Evolutionary conservation across 768 basidiomycete species (phyloP).

Genomic region (Naganishia vishniacii): DNA sequence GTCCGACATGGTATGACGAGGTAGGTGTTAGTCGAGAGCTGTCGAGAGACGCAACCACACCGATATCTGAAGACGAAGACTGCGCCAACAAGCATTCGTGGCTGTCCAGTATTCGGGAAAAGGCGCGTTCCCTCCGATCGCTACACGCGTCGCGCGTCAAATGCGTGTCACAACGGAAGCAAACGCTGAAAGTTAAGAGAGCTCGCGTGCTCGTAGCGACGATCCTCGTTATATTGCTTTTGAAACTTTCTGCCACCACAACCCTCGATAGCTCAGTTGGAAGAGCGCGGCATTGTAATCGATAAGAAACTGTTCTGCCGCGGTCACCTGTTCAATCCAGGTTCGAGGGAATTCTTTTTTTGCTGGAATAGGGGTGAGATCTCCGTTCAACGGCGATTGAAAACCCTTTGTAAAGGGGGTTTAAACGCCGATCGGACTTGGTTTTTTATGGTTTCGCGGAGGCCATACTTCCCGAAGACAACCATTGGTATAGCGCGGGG

Average conservation of each 20-base stretch:
- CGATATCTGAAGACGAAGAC: not conserved
- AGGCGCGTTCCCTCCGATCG: not conserved
- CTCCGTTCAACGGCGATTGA: too few species aligned
- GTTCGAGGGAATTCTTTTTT: not conserved
- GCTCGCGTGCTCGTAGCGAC: too few species aligned
- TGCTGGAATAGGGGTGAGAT: too few species aligned
- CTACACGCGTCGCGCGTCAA: not conserved
- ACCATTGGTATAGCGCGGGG: too few species aligned
- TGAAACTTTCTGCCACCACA: not conserved
- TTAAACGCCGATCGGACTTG: too few species aligned
- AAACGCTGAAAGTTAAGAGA: not conserved
- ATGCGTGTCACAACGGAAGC: not conserved
- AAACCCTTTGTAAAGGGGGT: too few species aligned
- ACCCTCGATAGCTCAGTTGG: constrained; percentile 11
- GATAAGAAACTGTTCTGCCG: not conserved
- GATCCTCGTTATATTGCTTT: not conserved
- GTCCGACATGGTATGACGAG: not conserved
- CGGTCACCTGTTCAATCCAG: not conserved
- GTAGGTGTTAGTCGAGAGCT: not conserved
- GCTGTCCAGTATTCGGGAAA: not conserved
- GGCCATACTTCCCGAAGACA: too few species aligned
- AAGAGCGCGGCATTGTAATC: constrained; percentile 11
- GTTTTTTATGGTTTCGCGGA: too few species aligned
- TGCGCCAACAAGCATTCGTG: not conserved
- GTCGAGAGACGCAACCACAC: not conserved